phyloP scores from a whole-genome alignment of 2,329 filamentous ascomycete genomes.

The Cercospora janseana region DNA sequence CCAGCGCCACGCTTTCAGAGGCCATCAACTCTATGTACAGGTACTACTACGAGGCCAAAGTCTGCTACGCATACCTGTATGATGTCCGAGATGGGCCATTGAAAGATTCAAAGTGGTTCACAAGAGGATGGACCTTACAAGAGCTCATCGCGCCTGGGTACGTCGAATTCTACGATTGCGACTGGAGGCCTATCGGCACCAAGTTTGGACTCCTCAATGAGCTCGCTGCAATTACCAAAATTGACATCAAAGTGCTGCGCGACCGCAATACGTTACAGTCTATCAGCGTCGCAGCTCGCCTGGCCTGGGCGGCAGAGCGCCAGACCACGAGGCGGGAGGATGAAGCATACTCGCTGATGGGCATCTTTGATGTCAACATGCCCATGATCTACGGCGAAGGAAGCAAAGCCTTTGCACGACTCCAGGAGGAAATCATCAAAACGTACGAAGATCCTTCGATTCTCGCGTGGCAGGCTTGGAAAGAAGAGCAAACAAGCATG shows the following conservation, averaged over 20 bases:
- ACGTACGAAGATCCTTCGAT: conserved; percentile 28
- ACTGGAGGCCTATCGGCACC: conserved; percentile 22
- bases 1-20: conserved; percentile 39
- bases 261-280: conserved; percentile 19
- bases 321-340: conserved; percentile 25
- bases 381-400: conserved; percentile 32
- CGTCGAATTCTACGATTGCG: conserved; percentile 24
- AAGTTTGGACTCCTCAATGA: conserved; percentile 22
- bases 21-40: conserved; percentile 34
- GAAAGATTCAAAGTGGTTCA: conserved; percentile 23
- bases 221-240: conserved; percentile 36
- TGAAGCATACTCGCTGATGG: conserved; percentile 29
- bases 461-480: conserved; percentile 29
- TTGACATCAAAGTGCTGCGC: conserved; percentile 26
- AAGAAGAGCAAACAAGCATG: conserved; percentile 20
- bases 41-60: conserved; percentile 39
- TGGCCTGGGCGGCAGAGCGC: conserved; percentile 27
- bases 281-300: conserved; percentile 23
- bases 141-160: conserved; percentile 28
- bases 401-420: conserved; percentile 27
- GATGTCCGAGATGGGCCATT: conserved; percentile 14
- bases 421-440: conserved; percentile 33
- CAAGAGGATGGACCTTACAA: conserved; percentile 29
- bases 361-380: conserved; percentile 32
- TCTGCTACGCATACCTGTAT: conserved; percentile 39